Base-by-base conservation (phyloP, 306 rosid species). In the Quercus cerris region DNA sequence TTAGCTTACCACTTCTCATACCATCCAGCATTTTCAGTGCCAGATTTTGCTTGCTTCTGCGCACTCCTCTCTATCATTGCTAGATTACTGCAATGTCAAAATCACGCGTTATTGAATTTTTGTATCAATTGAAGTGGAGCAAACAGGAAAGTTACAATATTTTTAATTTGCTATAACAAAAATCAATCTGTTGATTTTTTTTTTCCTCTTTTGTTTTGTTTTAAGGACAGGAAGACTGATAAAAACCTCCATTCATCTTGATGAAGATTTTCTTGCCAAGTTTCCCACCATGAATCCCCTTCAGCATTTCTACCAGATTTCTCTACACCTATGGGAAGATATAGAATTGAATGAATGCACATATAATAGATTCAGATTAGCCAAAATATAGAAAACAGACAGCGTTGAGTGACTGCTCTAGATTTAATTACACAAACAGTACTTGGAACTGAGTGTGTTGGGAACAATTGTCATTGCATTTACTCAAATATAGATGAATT, bases 261-360 rank as follows among this genome's bases (percentile, higher is more conserved):
- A 77, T 95, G 95, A 79, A 95, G 94, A 87, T 90, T 87, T 87
- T 95, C 99, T 87, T 95, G 97, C 99, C 99, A 95, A 10, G 98
- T 93, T 86, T 95, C 98, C 98, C 99, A 95, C 99, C 99, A 95
- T 66, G 94, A 90, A 86, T 95, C 98, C 62, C 99, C 98, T 70
- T 90, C 96, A 19, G 90, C 92, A 88, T 95, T 95, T 86, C 74
- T 91, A 73, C 99, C 98, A 27, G 98, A 95, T 90, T 95, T 93
- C 84, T 94, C 97, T 81, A 94, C 97, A 75, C 97, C 99, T 94
- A 86, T 59, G 0, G 44, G 49, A 61, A 77, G 57, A 69, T 52
- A 71, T 41, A 79, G 78, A 76, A 77, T 33, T 56, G 62, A 78
- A 67, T 59, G 62, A 73, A 81, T 56, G 67, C 19, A 31, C 74